Base-by-base conservation (phyloP, 768 basidiomycete species). In the Kwoniella botswanensis region DNA sequence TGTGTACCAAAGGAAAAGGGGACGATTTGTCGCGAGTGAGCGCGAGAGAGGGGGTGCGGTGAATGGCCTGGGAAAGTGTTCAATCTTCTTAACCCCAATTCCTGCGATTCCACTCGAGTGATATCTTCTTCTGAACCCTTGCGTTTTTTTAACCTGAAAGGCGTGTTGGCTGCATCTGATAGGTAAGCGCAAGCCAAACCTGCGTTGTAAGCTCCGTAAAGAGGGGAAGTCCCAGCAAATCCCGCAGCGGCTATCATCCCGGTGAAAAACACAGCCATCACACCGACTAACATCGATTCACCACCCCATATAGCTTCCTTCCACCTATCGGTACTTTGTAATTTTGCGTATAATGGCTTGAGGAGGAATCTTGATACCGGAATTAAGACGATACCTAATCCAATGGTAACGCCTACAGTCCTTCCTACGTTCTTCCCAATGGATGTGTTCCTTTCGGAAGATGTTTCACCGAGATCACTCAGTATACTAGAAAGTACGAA, bases 161-260 rank as follows among this genome's bases (percentile, higher is more conserved):
- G 13, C 42, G 24, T 41, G 11, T 60, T 52, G 6, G 11, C 35
- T 26, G 26, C 42, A 43, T 68, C 67, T 12, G 50, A 21, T 57
- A 85, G 72, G 18, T 86, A 84, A 5, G 86, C 76, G 1, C 89
- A 77, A 24, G 86, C 84, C 4, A 87, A 82, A 1, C 90, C 89
- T 1, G 88, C 87, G 4, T 90, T 82, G 79, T 88, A 90, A 0
- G 88, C 89, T 1, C 90, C 90, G 57, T 89, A 88, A 0, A 91
- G 84, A 55, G 89, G 86, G 58, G 88, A 89, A 0, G 88, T 89
- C 2, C 88, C 88, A 0, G 88, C 85, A 76, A 87, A 89, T 18
- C 72, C 66, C 6, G 87, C 83, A 1, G 85, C 86, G 3, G 87
- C 86, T 0, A 88, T 85, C 71, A 88, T 86, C 3, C 85, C 87